A percentile compares a stretch with the other conserved stretches of the same genome.
phyloP scores from a whole-genome alignment of 805 yeast genomes.

The Ogataea ramenticola region DNA sequence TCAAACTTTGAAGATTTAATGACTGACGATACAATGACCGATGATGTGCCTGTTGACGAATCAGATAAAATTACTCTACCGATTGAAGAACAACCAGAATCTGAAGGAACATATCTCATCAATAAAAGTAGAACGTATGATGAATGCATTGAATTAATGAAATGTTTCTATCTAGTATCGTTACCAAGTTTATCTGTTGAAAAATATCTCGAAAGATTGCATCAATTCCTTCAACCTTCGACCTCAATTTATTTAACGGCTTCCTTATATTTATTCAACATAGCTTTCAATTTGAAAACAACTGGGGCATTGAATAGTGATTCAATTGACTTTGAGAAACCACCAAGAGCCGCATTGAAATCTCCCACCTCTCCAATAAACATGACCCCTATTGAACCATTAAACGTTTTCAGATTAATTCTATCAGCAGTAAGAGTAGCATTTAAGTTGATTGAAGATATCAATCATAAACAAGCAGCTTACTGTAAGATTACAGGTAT shows the following conservation, averaged over 20 bases:
- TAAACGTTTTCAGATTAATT: conserved; percentile 33
- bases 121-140: conserved; percentile 5
- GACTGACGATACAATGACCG: neutral
- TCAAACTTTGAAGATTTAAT: conserved; percentile 19
- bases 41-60: neutral
- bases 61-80: no score
- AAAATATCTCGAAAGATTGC: conserved; percentile 24
- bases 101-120: conserved; percentile 4
- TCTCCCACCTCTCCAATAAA: conserved; percentile 6
- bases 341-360: conserved; percentile 1
- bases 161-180: conserved; percentile 24
- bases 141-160: conserved; percentile 10
- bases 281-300: conserved; percentile 18
- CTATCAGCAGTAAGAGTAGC: conserved; percentile 33
- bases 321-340: neutral
- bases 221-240: conserved; percentile 22
- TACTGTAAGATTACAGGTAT: conserved; percentile 40
- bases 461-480: conserved; percentile 33
- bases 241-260: conserved; percentile 25
- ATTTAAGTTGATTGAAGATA: conserved; percentile 35
- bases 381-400: conserved; percentile 25
- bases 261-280: conserved; percentile 23
- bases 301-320: neutral
- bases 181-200: conserved; percentile 22
- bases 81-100: neutral